Evolutionary conservation across 2,329 filamentous ascomycete species (phyloP).

Genomic region (Balansia obtecta): DNA sequence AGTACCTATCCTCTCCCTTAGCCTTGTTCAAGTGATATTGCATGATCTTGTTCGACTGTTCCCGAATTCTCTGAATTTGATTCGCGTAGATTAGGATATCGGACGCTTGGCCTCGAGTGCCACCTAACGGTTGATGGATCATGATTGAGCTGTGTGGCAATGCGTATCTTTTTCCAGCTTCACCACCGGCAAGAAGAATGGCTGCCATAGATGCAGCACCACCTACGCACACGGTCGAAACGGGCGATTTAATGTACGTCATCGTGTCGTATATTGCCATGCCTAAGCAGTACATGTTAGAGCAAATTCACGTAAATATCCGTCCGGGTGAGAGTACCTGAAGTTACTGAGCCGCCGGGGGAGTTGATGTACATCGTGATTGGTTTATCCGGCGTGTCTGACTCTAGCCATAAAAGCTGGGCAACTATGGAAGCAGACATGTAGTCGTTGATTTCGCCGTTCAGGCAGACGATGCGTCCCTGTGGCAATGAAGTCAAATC

Average conservation of each 20-base stretch:
- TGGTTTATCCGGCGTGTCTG: constrained; percentile 85
- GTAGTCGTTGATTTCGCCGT: constrained; percentile 80
- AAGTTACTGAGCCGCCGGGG: constrained; percentile 80
- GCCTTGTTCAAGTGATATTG: constrained; percentile 70
- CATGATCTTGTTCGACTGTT: constrained; percentile 85
- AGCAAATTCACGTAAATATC: background rate
- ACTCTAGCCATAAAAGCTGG: constrained; percentile 95
- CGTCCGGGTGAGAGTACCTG: constrained; percentile 25
- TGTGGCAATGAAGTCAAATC: constrained; percentile 20
- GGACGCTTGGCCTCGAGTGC: constrained; percentile 49
- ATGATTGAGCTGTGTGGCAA: constrained; percentile 92
- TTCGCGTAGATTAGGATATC: constrained; percentile 97
- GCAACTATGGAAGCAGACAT: constrained; percentile 90
- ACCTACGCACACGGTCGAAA: constrained; percentile 89
- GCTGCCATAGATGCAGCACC: constrained; percentile 94
- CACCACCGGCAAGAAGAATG: constrained; percentile 74
- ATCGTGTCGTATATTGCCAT: constrained; percentile 97
- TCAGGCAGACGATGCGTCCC: constrained; percentile 91
- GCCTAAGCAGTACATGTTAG: constrained; percentile 23
- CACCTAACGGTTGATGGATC: constrained; percentile 89
- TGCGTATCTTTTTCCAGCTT: constrained; percentile 72
- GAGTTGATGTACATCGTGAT: constrained; percentile 99
- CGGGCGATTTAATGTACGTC: constrained; percentile 87
- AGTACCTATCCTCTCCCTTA: constrained; percentile 63
- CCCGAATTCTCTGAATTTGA: constrained; percentile 79